Evolutionary conservation across 2,329 filamentous ascomycete genomes (phyloP).

Genomic region (Zalaria sp.): DNA sequence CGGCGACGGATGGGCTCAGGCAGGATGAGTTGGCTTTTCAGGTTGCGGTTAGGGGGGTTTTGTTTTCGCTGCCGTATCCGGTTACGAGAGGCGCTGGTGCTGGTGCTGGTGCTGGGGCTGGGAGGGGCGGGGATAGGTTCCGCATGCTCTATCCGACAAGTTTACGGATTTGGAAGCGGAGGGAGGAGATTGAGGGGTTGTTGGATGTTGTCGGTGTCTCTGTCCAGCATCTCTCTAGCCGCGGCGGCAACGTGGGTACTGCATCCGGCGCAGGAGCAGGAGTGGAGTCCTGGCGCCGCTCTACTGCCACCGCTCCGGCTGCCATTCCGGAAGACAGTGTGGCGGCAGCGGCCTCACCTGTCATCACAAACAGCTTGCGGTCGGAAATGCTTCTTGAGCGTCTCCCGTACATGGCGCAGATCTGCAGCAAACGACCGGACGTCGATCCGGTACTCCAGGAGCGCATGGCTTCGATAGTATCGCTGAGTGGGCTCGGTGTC

Average conservation of each 20-base stretch:
- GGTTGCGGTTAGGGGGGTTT: constrained; percentile 69
- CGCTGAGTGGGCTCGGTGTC: not conserved
- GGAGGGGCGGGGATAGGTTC: constrained; percentile 41
- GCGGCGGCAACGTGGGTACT: not conserved
- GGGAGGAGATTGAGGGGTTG: constrained; percentile 65
- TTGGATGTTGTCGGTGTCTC: constrained; percentile 46
- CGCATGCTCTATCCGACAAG: constrained; percentile 90
- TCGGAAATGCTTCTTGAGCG: constrained; percentile 70
- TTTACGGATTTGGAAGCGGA: constrained; percentile 67
- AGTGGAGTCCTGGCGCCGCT: constrained; percentile 12
- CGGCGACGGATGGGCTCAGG: constrained; percentile 55
- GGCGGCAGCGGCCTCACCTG: not conserved
- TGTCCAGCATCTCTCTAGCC: not conserved
- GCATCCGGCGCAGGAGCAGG: constrained; percentile 1
- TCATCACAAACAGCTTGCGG: constrained; percentile 34
- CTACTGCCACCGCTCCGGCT: not conserved
- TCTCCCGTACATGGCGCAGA: constrained; percentile 69
- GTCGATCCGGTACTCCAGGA: not conserved
- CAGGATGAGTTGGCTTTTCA: constrained; percentile 95
- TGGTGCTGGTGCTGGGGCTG: constrained; percentile 21
- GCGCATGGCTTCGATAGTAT: not conserved
- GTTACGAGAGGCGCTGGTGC: constrained; percentile 48
- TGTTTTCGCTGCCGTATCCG: constrained; percentile 74
- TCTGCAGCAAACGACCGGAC: constrained; percentile 45
- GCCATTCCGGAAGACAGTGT: not conserved